These are phyloP conservation scores for Cryphonectria carpinicola DNA, from an alignment of 2,329 filamentous ascomycete genomes.

Conservation along the genomic window DNA sequence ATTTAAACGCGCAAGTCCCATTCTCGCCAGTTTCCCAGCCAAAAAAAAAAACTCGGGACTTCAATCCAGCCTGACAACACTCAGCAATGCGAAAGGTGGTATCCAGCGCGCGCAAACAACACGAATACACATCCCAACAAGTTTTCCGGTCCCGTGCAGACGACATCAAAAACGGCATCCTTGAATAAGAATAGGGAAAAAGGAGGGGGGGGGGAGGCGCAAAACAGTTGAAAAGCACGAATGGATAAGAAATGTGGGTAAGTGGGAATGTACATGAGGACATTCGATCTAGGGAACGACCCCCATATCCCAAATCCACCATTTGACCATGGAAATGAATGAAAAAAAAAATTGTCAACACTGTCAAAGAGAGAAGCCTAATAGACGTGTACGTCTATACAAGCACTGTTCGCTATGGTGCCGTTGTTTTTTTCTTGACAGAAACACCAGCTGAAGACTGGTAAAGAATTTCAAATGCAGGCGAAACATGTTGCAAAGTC, in stretches of 20 bases:
- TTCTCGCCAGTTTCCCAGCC: conserved; percentile 24
- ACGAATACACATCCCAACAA: conserved; percentile 32
- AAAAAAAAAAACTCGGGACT: conserved; percentile 29
- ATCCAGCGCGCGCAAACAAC: conserved; percentile 35
- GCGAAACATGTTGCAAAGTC: neutral
- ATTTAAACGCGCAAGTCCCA: conserved; percentile 12
- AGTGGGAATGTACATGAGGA: conserved; percentile 5
- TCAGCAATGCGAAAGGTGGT: conserved; percentile 35
- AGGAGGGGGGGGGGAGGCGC: too few relatives aligned
- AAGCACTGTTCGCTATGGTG: conserved; percentile 17
- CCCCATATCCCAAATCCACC: neutral
- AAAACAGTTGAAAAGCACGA: conserved; percentile 26
- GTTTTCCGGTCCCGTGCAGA: conserved; percentile 22
- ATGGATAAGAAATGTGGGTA: conserved; percentile 10
- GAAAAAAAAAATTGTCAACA: conserved; percentile 10
- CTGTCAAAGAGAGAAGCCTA: conserved; percentile 13
- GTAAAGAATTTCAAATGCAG: neutral
- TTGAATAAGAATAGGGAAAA: conserved; percentile 22
- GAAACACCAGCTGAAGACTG: neutral
- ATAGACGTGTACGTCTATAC: neutral
- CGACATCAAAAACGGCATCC: conserved; percentile 11
- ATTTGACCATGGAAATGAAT: conserved; percentile 3
- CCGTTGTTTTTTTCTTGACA: neutral
- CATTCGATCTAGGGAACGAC: neutral
- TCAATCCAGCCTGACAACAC: conserved; percentile 30